A percentile compares a stretch with the other conserved stretches of the same genome.
These are phyloP conservation scores for Microsporum ferrugineum DNA, from an alignment of 2,329 filamentous ascomycete species.

Conservation along the genomic window DNA sequence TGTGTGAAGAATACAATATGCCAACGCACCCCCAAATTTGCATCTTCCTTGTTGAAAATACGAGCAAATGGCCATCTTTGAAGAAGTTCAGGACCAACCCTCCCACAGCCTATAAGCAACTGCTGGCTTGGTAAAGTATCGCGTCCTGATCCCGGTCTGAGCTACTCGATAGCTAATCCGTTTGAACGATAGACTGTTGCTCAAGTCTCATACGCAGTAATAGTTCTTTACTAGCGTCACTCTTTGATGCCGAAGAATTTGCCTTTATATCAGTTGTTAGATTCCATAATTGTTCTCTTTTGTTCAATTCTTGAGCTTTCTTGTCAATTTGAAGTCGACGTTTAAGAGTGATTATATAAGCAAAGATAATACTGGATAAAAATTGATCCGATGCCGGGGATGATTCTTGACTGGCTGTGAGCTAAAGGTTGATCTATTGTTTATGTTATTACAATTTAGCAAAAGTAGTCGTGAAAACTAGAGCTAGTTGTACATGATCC, in stretches of 20 bases:
- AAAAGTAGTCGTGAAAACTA: neutral
- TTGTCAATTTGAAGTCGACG: neutral
- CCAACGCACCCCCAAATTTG: constrained; percentile 48
- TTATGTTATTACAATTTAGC: neutral
- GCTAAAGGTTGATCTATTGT: neutral
- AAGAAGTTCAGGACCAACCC: neutral
- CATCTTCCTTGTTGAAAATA: constrained; percentile 57
- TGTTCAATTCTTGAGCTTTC: neutral
- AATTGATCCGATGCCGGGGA: too few species aligned
- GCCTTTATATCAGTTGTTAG: neutral
- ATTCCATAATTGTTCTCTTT: neutral
- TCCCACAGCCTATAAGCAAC: neutral
- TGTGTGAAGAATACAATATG: constrained; percentile 8
- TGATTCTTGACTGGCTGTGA: neutral
- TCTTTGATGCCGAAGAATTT: neutral
- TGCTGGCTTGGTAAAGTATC: neutral
- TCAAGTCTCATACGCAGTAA: neutral
- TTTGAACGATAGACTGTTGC: neutral
- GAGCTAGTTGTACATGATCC: neutral
- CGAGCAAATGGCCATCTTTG: constrained; percentile 43
- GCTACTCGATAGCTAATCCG: neutral
- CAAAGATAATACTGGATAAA: neutral
- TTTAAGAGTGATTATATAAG: neutral
- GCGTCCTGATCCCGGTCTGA: neutral
- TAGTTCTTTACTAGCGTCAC: neutral